Percentiles rank a stretch among this genome's conserved stretches.
These are phyloP conservation scores for Pichia californica DNA, from an alignment of 805 yeast species.

Conservation along the genomic window DNA sequence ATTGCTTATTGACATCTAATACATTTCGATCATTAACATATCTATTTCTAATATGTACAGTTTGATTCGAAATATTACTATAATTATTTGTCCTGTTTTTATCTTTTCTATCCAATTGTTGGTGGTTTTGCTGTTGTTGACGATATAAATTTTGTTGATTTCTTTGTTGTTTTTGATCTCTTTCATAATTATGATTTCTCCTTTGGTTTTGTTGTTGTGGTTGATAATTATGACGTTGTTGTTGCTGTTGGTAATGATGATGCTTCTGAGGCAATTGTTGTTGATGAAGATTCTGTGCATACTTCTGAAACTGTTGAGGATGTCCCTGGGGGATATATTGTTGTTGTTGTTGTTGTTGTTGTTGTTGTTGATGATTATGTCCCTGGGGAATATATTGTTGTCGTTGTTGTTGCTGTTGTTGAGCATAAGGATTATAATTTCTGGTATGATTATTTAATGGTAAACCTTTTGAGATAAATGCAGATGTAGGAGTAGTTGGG, in stretches of 20 bases:
- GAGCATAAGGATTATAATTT: conserved; percentile 1
- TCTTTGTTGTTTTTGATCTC: not conserved
- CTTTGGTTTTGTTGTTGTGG: conserved; percentile 3
- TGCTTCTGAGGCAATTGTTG: not conserved
- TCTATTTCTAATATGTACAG: conserved; percentile 2
- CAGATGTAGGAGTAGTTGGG: conserved; percentile 9
- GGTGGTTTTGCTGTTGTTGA: conserved; percentile 5
- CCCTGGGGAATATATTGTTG: not conserved
- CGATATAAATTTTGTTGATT: not conserved
- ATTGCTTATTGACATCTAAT: not conserved
- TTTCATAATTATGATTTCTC: not conserved
- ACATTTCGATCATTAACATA: conserved; percentile 1
- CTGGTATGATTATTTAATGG: not conserved
- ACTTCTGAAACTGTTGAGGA: not conserved
- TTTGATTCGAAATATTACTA: not conserved
- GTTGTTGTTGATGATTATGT: not conserved
- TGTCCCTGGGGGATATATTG: not conserved
- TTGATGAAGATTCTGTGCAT: not conserved
- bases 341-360: not conserved
- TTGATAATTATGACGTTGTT: conserved; percentile 1
- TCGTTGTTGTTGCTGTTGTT: conserved; percentile 2
- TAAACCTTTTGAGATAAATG: not conserved
- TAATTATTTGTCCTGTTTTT: not conserved
- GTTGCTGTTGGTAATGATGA: conserved; percentile 2
- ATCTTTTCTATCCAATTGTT: conserved; percentile 3